Percentiles rank a stretch among this genome's conserved stretches.
phyloP scores from a whole-genome alignment of 2,329 filamentous ascomycete species.

The Macrophomina tecta region DNA sequence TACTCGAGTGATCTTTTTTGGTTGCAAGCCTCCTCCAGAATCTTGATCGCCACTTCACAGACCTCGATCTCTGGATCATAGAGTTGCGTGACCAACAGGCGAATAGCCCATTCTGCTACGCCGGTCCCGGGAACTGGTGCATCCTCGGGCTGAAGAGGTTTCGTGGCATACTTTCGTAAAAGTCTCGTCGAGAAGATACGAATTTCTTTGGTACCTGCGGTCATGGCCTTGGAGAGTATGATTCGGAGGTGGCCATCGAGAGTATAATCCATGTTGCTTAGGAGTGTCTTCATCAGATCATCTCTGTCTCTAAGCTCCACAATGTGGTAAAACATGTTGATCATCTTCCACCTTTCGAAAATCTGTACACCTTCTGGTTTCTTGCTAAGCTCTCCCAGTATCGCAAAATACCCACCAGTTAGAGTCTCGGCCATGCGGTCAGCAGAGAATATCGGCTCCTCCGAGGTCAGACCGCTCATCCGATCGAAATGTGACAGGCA shows the following conservation, averaged over 20 bases:
- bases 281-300: constrained; percentile 85
- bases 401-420: constrained; percentile 90
- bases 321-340: constrained; percentile 99
- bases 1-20: constrained; percentile 89
- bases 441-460: constrained; percentile 85
- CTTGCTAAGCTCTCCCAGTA: constrained; percentile 85
- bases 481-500: constrained; percentile 95
- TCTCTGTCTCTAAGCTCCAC: constrained; percentile 88
- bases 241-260: constrained; percentile 85
- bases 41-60: constrained; percentile 94
- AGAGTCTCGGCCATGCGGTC: constrained; percentile 86
- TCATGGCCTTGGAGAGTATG: constrained; percentile 90
- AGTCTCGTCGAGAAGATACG: constrained; percentile 88
- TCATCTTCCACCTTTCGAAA: constrained; percentile 95
- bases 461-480: constrained; percentile 74
- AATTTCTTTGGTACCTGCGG: constrained; percentile 87
- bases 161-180: constrained; percentile 82
- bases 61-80: constrained; percentile 98
- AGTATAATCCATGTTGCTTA: constrained; percentile 92
- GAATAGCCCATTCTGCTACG: constrained; percentile 94
- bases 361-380: constrained; percentile 84
- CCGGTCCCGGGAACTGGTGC: constrained; percentile 52
- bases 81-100: constrained; percentile 93
- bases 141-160: constrained; percentile 53
- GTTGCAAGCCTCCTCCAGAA: constrained; percentile 96